These are phyloP conservation scores for Flaveria bidentis DNA, from an alignment of 129 eudicot species.

Conservation along the genomic window DNA sequence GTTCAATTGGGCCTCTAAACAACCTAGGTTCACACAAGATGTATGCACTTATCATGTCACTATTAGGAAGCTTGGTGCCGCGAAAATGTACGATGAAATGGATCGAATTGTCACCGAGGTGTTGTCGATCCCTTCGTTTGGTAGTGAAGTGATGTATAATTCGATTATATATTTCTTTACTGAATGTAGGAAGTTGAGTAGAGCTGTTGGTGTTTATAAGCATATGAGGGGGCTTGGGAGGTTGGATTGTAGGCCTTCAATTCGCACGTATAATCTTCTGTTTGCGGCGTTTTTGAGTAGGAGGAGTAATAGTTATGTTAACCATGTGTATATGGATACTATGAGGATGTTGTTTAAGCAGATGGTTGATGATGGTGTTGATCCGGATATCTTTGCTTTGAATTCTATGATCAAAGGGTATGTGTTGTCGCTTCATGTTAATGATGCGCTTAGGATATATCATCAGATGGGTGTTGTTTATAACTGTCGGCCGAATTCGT, in stretches of 20 bases:
- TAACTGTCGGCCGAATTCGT: slow-evolving; percentile 59
- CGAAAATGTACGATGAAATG: slow-evolving; percentile 80
- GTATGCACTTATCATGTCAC: slow-evolving; percentile 62
- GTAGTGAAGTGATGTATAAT: slow-evolving; percentile 69
- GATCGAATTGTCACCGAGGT: slow-evolving; percentile 62
- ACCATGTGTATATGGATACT: slow-evolving; percentile 81
- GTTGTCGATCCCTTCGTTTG: slow-evolving; percentile 53
- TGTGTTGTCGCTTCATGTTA: slow-evolving; percentile 74
- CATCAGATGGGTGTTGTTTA: slow-evolving; percentile 95
- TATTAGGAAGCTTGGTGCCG: slow-evolving; percentile 76
- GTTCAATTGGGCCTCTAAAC: slow-evolving; percentile 78
- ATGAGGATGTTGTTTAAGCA: slow-evolving; percentile 74
- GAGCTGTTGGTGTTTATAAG: slow-evolving; percentile 67
- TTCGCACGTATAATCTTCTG: slow-evolving; percentile 75
- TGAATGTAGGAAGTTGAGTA: slow-evolving; percentile 64
- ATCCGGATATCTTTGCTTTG: slow-evolving; percentile 75
- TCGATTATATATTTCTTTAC: slow-evolving; percentile 72
- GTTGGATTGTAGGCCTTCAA: slow-evolving; percentile 72
- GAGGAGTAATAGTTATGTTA: slow-evolving; percentile 63
- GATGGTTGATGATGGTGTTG: slow-evolving; percentile 81
- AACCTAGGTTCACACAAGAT: slow-evolving; percentile 72
- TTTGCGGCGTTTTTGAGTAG: slow-evolving; percentile 72
- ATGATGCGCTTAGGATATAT: slow-evolving; percentile 82
- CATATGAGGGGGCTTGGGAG: slow-evolving; percentile 60
- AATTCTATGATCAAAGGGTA: slow-evolving; percentile 90